Evolutionary conservation across 2,329 filamentous ascomycete species (phyloP).

Genomic region (Macrophomina phaseolina): DNA sequence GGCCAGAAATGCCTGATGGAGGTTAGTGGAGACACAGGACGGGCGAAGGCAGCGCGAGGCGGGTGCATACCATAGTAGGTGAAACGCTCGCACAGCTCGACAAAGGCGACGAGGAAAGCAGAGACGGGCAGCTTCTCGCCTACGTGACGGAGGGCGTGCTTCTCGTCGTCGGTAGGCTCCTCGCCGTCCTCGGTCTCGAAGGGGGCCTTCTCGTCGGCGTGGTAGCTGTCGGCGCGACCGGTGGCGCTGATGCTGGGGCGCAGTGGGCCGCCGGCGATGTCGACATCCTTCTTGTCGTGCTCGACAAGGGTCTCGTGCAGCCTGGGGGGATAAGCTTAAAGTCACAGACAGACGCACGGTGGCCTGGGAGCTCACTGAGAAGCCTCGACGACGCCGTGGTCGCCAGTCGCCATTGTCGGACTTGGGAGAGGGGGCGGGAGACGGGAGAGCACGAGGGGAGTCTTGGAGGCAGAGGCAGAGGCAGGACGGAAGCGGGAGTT

Average conservation of each 20-base stretch:
- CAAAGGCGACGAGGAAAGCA: slow-evolving; percentile 44
- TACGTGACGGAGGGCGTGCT: slow-evolving; percentile 40
- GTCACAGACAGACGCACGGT: too few relatives aligned
- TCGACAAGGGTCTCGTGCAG: slow-evolving; percentile 16
- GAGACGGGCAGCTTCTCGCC: slow-evolving; percentile 43
- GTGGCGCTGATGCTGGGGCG: slow-evolving; percentile 16
- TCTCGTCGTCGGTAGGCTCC: slow-evolving; percentile 43
- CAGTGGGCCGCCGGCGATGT: slow-evolving; percentile 15
- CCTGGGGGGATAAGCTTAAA: not conserved
- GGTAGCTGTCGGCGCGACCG: slow-evolving; percentile 9
- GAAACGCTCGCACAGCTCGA: slow-evolving; percentile 48
- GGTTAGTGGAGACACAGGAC: not conserved
- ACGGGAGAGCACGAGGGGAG: not conserved
- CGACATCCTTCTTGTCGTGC: slow-evolving; percentile 13
- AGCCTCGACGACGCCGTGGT: slow-evolving; percentile 25
- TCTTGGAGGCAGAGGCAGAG: not conserved
- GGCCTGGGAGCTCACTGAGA: not conserved
- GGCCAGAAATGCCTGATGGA: slow-evolving; percentile 34
- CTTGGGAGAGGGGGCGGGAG: too few relatives aligned
- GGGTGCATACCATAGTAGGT: slow-evolving; percentile 33
- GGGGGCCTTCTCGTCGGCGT: slow-evolving; percentile 23
- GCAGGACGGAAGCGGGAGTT: not conserved
- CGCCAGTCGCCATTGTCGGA: slow-evolving; percentile 20
- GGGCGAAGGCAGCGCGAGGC: too few relatives aligned
- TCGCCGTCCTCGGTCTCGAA: slow-evolving; percentile 31